Percentiles rank a stretch among this genome's conserved stretches.
These are phyloP conservation scores for Hygrophila difformis DNA, from an alignment of 257 asterid species.

Conservation along the genomic window DNA sequence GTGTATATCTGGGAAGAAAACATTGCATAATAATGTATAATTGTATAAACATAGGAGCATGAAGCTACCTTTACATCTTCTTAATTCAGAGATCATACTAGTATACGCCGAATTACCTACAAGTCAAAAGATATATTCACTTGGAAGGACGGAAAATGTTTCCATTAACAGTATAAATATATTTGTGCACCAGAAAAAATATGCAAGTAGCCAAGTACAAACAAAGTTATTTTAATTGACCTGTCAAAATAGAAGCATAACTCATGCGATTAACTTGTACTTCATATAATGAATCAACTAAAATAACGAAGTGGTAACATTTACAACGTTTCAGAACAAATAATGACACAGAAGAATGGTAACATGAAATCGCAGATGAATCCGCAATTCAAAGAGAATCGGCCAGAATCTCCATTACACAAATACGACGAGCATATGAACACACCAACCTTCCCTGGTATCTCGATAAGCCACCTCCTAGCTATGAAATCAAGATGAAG, in stretches of 20 bases:
- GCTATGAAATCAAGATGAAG: constrained; percentile 60
- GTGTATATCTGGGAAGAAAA: no score
- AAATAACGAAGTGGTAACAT: no score
- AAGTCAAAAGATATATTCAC: constrained; percentile 74
- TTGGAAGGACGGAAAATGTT: constrained; percentile 63
- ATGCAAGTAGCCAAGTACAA: not conserved
- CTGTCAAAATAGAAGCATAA: not conserved
- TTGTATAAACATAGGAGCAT: constrained; percentile 39
- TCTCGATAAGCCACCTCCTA: constrained; percentile 63
- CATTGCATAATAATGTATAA: no score
- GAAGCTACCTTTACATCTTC: constrained; percentile 82
- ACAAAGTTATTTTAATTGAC: no score
- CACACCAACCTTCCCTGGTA: constrained; percentile 62
- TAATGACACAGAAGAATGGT: no score
- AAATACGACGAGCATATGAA: constrained; percentile 29
- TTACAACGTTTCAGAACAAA: no score
- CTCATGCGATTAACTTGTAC: no score
- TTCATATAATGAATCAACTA: not conserved
- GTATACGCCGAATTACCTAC: constrained; percentile 93
- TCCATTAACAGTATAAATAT: not conserved
- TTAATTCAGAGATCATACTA: constrained; percentile 75
- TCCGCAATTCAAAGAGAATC: constrained; percentile 1
- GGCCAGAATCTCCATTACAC: constrained; percentile 20
- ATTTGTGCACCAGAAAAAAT: not conserved
- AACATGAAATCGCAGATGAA: no score